Base-by-base conservation (phyloP, 2,329 filamentous ascomycete species). In the Aspergillus sp. region DNA sequence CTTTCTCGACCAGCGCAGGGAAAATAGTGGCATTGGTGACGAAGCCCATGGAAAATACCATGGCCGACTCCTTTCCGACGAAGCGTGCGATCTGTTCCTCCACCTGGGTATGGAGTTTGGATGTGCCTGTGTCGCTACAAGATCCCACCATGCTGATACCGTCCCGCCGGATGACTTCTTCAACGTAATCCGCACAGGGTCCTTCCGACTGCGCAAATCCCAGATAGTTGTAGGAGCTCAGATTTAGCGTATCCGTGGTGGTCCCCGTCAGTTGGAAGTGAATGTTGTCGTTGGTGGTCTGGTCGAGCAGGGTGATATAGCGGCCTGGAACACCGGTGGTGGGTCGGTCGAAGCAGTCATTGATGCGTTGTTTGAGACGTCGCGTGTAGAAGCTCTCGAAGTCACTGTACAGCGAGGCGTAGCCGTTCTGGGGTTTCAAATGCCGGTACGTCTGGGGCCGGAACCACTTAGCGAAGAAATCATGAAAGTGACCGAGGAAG, bases 181-280 rank as follows among this genome's bases (percentile, higher is more conserved):
- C 93, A 5, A 92, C 89, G 13, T 87, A 87, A 70, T 96, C 92
- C 46, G 93, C 92, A 67, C 92, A 96, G 42, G 93, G 92, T 8
- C 93, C 93, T 57, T 96, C 90, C 0, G 92, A 96, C 71, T 97
- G 93, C 46, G 93, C 93, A 66, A 96, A 97, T 32, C 93, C 93
- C 24, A 97, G 87, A 70, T 96, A 97, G 75, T 96, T 97, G 80
- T 97, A 96, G 1, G 93, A 96, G 77, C 91, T 95, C 86, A 97
- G 88, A 75, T 97, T 97, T 61, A 97, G 78, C 0, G 93, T 96
- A 73, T 96, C 89, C 0, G 91, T 96, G 52, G 83, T 86, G 41
- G 89, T 94, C 51, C 92, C 93, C 2, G 87, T 90, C 71, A 90
- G 85, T 66, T 87, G 82, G 78, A 95, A 97, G 49, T 86, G 85